These are phyloP conservation scores for Gilbertella persicaria DNA, from an alignment of 371 early-diverging fungal genomes.

Conservation along the genomic window DNA sequence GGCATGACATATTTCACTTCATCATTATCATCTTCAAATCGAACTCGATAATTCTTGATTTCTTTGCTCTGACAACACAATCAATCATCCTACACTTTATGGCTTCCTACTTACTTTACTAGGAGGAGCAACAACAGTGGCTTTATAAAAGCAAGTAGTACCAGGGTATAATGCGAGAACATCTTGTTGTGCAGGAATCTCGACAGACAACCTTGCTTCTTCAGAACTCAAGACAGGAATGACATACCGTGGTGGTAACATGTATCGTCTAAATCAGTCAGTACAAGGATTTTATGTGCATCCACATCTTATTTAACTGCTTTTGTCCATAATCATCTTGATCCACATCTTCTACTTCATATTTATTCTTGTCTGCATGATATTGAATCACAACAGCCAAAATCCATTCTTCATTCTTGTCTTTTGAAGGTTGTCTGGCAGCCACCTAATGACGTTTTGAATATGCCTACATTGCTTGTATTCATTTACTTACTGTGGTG, in stretches of 20 bases:
- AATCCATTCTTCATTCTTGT: constrained; percentile 75
- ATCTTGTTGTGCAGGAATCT: constrained; percentile 65
- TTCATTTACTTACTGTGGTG: constrained; percentile 28
- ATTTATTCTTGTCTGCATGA: constrained; percentile 65
- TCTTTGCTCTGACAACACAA: constrained; percentile 37
- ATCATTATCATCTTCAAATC: constrained; percentile 70
- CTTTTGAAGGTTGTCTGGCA: constrained; percentile 53
- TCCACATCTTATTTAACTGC: constrained; percentile 48
- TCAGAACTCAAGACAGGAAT: constrained; percentile 60
- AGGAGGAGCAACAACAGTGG: constrained; percentile 70
- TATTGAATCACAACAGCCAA: constrained; percentile 67
- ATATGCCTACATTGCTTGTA: not conserved
- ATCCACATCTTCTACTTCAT: constrained; percentile 77
- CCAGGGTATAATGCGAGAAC: constrained; percentile 85
- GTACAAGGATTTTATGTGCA: not conserved
- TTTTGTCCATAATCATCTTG: constrained; percentile 63
- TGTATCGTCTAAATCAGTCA: constrained; percentile 52
- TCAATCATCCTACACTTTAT: too few relatives aligned
- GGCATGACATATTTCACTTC: constrained; percentile 49
- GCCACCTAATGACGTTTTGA: constrained; percentile 50
- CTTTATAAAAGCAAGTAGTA: constrained; percentile 88
- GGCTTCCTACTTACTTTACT: constrained; percentile 58
- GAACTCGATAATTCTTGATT: constrained; percentile 49
- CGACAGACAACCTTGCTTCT: constrained; percentile 43
- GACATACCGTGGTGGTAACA: constrained; percentile 59